These are phyloP conservation scores for Alternaria sp. DNA, from an alignment of 2,329 filamentous ascomycete species.

Conservation along the genomic window DNA sequence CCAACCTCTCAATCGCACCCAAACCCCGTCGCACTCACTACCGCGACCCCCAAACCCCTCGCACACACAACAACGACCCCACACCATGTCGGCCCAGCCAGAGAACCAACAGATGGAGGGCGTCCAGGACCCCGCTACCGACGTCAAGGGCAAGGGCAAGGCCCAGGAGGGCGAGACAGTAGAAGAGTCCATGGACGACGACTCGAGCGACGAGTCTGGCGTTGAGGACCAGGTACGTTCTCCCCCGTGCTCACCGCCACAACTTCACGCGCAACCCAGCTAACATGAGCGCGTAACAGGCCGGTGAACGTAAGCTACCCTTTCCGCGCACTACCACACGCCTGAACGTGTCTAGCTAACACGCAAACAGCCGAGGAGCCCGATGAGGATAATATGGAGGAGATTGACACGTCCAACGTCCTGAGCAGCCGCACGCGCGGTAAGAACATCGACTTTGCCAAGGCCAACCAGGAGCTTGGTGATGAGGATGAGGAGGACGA, in stretches of 20 bases:
- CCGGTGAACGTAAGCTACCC: slow-evolving; percentile 43
- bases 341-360: slow-evolving; percentile 22
- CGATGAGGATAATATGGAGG: slow-evolving; percentile 82
- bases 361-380: slow-evolving; percentile 62
- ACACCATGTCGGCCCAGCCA: slow-evolving; percentile 41
- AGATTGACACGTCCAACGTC: slow-evolving; percentile 91
- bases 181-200: slow-evolving; percentile 77
- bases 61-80: slow-evolving; percentile 7
- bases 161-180: slow-evolving; percentile 66
- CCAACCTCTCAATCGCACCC: slow-evolving; percentile 20
- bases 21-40: not conserved
- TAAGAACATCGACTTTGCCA: slow-evolving; percentile 89
- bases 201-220: slow-evolving; percentile 71
- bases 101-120: slow-evolving; percentile 48
- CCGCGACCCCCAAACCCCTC: slow-evolving; percentile 1
- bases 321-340: slow-evolving; percentile 10
- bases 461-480: slow-evolving; percentile 81
- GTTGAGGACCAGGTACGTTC: slow-evolving; percentile 63
- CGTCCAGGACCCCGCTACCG: slow-evolving; percentile 51
- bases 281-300: slow-evolving; percentile 35
- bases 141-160: slow-evolving; percentile 89
- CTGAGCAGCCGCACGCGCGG: slow-evolving; percentile 85
- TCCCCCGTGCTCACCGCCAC: not conserved
- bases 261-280: slow-evolving; percentile 23
- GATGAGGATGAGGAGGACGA: slow-evolving; percentile 81